Evolutionary conservation across 208 protist species (phyloP), one percentile per base, ranked within the genome.

Genomic region (Plasmodiophora brassicae): DNA sequence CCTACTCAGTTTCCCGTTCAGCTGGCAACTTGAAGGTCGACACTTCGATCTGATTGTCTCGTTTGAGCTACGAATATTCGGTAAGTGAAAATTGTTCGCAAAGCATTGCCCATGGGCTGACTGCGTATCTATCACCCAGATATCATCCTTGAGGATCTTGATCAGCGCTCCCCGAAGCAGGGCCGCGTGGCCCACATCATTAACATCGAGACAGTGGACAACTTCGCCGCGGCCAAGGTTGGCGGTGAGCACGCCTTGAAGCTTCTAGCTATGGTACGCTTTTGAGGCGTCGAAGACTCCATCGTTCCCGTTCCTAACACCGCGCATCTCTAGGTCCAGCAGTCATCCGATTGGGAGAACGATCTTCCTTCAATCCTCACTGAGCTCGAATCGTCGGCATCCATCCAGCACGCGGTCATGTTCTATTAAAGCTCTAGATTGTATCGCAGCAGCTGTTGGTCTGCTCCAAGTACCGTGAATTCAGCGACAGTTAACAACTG

Each of bases 41-140:
- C 65, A 78, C n/a, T 78, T 78, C 65, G 41, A 78, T 32, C n/a
- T 78, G 5, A 78, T 78, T 32, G 65, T 78, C n/a, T 78, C 32
- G 10, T 78, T 78, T 32, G 65, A 78, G n/a, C 65, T 44, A 38
- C 5, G 65, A 78, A 78, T 78, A 14, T 78, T 78, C 41, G 65
- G 65, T 78, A 78, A 78, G 41, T 78, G 5, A 38, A 14, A n/a
- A n/a, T n/a, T n/a, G n/a, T n/a, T n/a, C n/a, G n/a, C n/a, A n/a
- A n/a, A n/a, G n/a, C n/a, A n/a, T n/a, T n/a, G n/a, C n/a, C n/a
- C n/a, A n/a, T n/a, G n/a, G n/a, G n/a, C n/a, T n/a, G n/a, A n/a
- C n/a, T n/a, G 5, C 5, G 41, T 44, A 38, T 78, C 65, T n/a
- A 14, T 78, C 5, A 5, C n/a, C 65, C 65, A 78, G 65, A 78